phyloP scores from a whole-genome alignment of 148 eudicot genomes.

The Arbutus unedo region DNA sequence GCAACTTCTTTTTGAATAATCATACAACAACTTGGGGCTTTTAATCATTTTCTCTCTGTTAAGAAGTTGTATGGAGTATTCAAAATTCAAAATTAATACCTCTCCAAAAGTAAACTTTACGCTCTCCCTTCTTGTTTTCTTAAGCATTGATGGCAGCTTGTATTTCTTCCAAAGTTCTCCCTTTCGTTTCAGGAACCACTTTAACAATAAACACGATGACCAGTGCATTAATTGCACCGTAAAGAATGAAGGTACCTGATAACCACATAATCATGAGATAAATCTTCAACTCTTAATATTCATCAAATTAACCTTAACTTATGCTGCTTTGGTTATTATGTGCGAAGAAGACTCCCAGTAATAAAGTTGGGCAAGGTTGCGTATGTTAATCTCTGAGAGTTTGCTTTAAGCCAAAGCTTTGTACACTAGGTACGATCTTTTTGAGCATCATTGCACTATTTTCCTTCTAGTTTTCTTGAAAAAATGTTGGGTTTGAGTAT shows the following conservation, averaged over 20 bases:
- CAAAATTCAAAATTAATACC: not conserved
- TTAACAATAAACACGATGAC: constrained; percentile 54
- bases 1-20: too few species aligned
- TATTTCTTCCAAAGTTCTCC: constrained; percentile 75
- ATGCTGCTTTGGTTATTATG: not conserved
- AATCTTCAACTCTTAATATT: constrained; percentile 4
- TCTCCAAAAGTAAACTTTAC: not conserved
- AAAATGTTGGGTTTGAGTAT: not conserved
- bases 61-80: not conserved
- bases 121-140: constrained; percentile 12
- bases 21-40: not conserved
- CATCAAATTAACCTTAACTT: not conserved
- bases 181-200: constrained; percentile 92
- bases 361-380: not conserved
- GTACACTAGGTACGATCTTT: not conserved
- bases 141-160: constrained; percentile 60
- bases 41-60: not conserved
- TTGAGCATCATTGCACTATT: not conserved
- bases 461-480: not conserved
- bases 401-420: not conserved
- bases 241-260: constrained; percentile 73
- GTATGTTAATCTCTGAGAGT: not conserved
- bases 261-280: constrained; percentile 16
- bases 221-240: constrained; percentile 55
- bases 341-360: not conserved